Conservation (phyloP, 176 grass and related monocot species). For the Pharus latifolius region DNA sequence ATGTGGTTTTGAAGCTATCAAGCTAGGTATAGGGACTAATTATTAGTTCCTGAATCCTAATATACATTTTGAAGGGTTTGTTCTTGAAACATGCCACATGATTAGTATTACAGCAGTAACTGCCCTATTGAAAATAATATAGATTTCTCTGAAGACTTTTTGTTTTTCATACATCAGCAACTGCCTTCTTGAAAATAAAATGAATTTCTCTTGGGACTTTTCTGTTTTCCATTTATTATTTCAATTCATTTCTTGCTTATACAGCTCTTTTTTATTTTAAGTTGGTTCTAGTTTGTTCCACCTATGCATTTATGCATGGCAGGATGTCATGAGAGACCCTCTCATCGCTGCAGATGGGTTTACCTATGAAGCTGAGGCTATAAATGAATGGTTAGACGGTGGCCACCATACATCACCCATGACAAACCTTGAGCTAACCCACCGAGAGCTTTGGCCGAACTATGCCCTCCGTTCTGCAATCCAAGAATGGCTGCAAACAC, state of each 20-base stretch:
- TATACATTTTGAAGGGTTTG: neutral
- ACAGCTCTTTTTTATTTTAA: neutral
- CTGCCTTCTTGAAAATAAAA: no score
- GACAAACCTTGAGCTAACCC: slow-evolving; percentile 45
- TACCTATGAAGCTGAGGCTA: slow-evolving; percentile 59
- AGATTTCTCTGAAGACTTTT: no score
- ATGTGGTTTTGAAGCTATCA: no score
- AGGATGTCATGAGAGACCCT: slow-evolving; percentile 58
- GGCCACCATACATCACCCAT: slow-evolving; percentile 52
- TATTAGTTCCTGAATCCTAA: neutral
- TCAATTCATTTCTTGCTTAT: neutral
- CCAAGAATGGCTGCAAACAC: slow-evolving; percentile 40
- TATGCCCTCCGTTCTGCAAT: slow-evolving; percentile 48
- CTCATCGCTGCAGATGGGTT: slow-evolving; percentile 48
- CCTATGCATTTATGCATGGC: neutral
- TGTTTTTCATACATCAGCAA: no score
- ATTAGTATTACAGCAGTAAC: no score
- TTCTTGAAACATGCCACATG: neutral
- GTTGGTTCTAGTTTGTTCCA: neutral
- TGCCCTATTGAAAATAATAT: no score
- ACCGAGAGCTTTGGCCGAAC: slow-evolving; percentile 50
- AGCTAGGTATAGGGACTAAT: neutral
- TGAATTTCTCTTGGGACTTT: neutral
- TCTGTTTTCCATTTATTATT: neutral
- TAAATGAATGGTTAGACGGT: slow-evolving; percentile 41